Evolutionary conservation across 192 early-diverging fungal species (phyloP), one percentile per base, ranked within the genome.

Genomic region (Coemansia erecta): DNA sequence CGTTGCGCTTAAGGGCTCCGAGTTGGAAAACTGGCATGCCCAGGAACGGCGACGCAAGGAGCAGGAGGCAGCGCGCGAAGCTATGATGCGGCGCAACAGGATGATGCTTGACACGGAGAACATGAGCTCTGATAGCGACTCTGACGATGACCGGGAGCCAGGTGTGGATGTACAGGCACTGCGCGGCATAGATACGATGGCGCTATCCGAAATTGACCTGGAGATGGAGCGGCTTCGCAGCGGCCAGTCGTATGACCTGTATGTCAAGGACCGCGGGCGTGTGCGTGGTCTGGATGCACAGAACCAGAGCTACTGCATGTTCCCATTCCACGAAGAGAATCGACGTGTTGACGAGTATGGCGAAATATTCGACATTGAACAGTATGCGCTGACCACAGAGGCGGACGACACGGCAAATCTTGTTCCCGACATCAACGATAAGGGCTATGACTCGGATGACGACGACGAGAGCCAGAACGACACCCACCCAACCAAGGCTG

Each of bases 281-380:
- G 85, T 83, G 31, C 86, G 87, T 31, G 87, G 85, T 1, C 85
- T 90, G 57, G 89, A 92, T 64, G 86, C 89, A 49, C 88, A 93
- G 61, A 81, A 82, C 17, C 91, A 88, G 68, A 93, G 85, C 74
- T 87, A 83, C 72, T 87, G 83, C 53, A 89, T 86, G 95, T 99
- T 93, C 64, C 97, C 97, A 0, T 90, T 86, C 53, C 72, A 81
- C 10, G 95, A 97, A 55, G 81, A 83, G 45, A 82, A 87, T 55
- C 89, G 89, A 47, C 86, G 86, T 66, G 86, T 90, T 63, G 97
- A 98, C 63, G 95, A 97, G 61, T 98, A 97, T 81, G 88, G 92
- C 45, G 88, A 96, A 73, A 83, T 87, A 37, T 86, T 91, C 63
- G 85, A 90, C 63, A 74, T 85, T 7, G 80, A 83, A 33, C 67